phyloP scores from a whole-genome alignment of 108 stramenopile species.

The Pseudonitzschia delicatissima region DNA sequence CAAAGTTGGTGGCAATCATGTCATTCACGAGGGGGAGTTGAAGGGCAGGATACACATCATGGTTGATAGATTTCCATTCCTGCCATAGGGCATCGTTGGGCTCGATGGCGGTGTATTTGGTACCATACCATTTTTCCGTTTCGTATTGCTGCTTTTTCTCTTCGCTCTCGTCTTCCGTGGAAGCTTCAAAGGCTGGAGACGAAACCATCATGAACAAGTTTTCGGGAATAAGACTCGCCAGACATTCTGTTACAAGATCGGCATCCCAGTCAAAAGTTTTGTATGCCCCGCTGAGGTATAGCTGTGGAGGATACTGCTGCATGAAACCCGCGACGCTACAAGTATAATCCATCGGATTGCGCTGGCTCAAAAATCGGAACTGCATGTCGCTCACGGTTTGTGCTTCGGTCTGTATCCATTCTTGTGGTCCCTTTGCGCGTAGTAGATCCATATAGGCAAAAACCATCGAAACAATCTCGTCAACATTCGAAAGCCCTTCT shows the following conservation, averaged over 20 bases:
- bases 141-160: not conserved
- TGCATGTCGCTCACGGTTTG: constrained; percentile 42
- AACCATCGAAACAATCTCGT: constrained; percentile 55
- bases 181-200: constrained; percentile 14
- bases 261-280: constrained; percentile 50
- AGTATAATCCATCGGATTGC: constrained; percentile 57
- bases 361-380: constrained; percentile 68
- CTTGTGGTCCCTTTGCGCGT: constrained; percentile 38
- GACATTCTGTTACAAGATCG: constrained; percentile 19
- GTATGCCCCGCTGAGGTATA: constrained; percentile 55
- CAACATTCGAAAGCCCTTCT: constrained; percentile 57
- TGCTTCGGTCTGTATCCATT: constrained; percentile 68
- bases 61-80: constrained; percentile 20
- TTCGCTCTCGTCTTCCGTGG: not conserved
- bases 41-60: constrained; percentile 20
- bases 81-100: constrained; percentile 14
- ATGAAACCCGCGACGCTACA: constrained; percentile 46
- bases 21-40: constrained; percentile 45
- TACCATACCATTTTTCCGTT: constrained; percentile 55
- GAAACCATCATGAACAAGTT: constrained; percentile 57
- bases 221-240: constrained; percentile 34
- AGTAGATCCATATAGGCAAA: constrained; percentile 68
- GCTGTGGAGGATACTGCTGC: constrained; percentile 39
- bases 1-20: constrained; percentile 59
- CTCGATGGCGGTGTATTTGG: constrained; percentile 28